A percentile compares a stretch with the other conserved stretches of the same genome.
Evolutionary conservation across 164 flowering plant genomes (phyloP).

Genomic region (Magnolia officinalis): DNA sequence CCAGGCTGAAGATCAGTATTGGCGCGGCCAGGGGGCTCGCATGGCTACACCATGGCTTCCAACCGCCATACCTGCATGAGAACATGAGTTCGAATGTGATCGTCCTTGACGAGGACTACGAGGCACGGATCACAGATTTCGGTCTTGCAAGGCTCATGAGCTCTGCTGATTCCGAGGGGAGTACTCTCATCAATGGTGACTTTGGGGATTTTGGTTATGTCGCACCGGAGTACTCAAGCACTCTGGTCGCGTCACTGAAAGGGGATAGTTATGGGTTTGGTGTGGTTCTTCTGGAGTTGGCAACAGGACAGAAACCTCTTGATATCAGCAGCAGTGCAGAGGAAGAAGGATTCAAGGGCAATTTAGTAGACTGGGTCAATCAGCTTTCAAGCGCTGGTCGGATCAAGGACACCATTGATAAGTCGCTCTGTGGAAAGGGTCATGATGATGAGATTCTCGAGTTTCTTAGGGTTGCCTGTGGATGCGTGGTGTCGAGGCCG

Average conservation of each 20-base stretch:
- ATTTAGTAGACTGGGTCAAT: conserved; percentile 59
- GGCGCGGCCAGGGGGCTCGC: conserved; percentile 68
- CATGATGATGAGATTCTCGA: conserved; percentile 53
- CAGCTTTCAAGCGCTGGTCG: conserved; percentile 32
- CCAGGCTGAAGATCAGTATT: conserved; percentile 50
- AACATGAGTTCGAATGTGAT: conserved; percentile 56
- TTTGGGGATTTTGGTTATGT: conserved; percentile 67
- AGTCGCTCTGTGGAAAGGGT: conserved; percentile 40
- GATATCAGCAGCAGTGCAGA: conserved; percentile 24
- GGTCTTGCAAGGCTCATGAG: conserved; percentile 49
- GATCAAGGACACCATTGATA: conserved; percentile 47
- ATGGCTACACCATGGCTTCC: conserved; percentile 73
- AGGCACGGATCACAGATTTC: conserved; percentile 53
- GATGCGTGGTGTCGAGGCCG: conserved; percentile 57
- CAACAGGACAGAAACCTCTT: conserved; percentile 59
- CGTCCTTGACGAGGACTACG: conserved; percentile 62
- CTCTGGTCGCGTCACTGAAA: conserved; percentile 52
- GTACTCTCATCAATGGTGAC: conserved; percentile 38
- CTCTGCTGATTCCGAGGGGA: conserved; percentile 34
- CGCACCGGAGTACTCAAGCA: conserved; percentile 62
- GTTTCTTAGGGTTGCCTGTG: conserved; percentile 46
- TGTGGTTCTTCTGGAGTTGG: conserved; percentile 60
- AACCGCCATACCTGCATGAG: conserved; percentile 49
- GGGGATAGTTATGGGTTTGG: conserved; percentile 76
- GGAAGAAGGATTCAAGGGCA: conserved; percentile 56